Percentiles rank a stretch among this genome's conserved stretches.
Evolutionary conservation across 139 green algal species (phyloP).

Genomic region (Chlamydomonas sp.): DNA sequence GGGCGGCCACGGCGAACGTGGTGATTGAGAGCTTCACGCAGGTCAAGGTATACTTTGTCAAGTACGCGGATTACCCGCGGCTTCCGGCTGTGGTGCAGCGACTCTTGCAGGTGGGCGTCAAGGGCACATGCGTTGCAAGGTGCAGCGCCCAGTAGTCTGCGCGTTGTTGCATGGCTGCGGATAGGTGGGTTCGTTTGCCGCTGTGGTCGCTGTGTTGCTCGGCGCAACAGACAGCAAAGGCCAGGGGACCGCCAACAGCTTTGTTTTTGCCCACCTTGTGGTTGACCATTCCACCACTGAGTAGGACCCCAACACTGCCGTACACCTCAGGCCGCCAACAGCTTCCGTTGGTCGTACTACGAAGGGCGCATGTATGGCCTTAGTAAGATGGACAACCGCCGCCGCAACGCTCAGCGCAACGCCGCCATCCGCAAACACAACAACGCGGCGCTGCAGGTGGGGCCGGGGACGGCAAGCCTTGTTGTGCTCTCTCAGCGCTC

Average conservation of each 20-base stretch:
- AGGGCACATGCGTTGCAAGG: not conserved
- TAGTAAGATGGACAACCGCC: constrained; percentile 1
- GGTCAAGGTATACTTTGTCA: constrained; percentile 35
- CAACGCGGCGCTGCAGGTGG: not conserved
- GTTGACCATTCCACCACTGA: no score
- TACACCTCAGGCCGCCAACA: constrained; percentile 16
- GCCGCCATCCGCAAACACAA: constrained; percentile 1
- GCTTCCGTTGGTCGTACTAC: constrained; percentile 31
- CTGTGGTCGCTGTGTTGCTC: not conserved
- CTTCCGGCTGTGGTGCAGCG: constrained; percentile 8
- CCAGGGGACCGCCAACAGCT: not conserved
- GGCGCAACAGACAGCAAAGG: no score
- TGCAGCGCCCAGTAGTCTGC: not conserved
- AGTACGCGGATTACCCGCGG: constrained; percentile 16
- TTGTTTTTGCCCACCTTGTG: not conserved
- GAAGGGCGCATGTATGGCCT: constrained; percentile 30
- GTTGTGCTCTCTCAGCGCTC: no score
- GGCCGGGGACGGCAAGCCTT: no score
- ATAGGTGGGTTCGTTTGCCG: not conserved
- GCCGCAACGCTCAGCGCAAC: not conserved
- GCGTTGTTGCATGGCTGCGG: not conserved
- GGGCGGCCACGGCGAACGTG: constrained; percentile 1
- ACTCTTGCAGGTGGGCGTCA: constrained; percentile 9
- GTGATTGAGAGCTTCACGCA: constrained; percentile 24
- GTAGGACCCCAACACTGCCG: no score